Evolutionary conservation across 2,329 filamentous ascomycete genomes (phyloP).

Genomic region (Colletotrichum sojae): DNA sequence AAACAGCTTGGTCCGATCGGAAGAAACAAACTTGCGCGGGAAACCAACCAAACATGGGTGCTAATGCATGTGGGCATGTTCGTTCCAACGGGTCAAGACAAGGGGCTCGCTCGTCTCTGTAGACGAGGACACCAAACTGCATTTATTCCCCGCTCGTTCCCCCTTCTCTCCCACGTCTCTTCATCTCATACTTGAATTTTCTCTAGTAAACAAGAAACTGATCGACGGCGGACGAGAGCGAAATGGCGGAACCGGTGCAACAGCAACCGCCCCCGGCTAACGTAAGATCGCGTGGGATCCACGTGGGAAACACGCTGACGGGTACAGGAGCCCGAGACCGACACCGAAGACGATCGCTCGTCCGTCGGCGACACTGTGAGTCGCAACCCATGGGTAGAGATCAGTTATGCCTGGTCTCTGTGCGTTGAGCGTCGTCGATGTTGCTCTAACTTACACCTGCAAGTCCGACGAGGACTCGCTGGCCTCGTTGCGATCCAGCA

Average conservation of each 20-base stretch:
- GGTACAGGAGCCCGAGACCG: background rate
- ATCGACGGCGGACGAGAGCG: background rate
- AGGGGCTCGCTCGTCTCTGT: background rate
- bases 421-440: no score
- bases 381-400: background rate
- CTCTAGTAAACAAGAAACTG: background rate
- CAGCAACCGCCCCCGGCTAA: background rate
- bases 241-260: background rate
- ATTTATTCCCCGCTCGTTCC: background rate
- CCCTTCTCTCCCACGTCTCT: background rate
- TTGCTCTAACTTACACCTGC: background rate
- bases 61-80: background rate
- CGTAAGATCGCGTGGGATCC: background rate
- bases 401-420: background rate
- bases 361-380: background rate
- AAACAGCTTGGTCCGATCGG: background rate
- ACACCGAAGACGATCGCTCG: background rate
- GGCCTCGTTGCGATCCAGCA: conserved; percentile 33
- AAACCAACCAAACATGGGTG: background rate
- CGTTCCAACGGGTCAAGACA: background rate
- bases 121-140: background rate
- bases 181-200: background rate
- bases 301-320: background rate
- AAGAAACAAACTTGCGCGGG: background rate
- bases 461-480: background rate